Conservation (phyloP, 2,329 filamentous ascomycete genomes). For the Beauveria brongniartii region DNA sequence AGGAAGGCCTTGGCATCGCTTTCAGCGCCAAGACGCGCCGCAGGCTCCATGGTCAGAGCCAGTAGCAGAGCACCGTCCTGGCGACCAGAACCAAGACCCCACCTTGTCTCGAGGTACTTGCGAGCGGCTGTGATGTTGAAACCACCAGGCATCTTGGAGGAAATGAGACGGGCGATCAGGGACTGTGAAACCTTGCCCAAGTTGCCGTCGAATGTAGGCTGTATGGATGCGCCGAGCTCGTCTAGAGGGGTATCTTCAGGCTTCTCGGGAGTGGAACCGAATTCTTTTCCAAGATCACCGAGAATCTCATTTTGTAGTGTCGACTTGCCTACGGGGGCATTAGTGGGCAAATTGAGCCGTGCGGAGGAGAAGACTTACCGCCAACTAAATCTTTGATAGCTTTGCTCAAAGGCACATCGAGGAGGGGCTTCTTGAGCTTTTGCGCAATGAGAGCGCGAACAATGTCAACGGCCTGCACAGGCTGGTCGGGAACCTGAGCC, state of each 20-base stretch:
- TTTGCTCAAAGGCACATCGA: slow-evolving; percentile 86
- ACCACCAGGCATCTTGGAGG: slow-evolving; percentile 98
- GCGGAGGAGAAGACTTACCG: slow-evolving; percentile 51
- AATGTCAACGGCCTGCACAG: slow-evolving; percentile 83
- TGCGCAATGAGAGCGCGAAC: slow-evolving; percentile 85
- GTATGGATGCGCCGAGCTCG: slow-evolving; percentile 90
- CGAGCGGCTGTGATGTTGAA: slow-evolving; percentile 97
- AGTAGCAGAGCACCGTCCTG: slow-evolving; percentile 87
- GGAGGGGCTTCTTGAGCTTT: slow-evolving; percentile 90
- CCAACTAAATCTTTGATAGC: slow-evolving; percentile 98
- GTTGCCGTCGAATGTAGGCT: slow-evolving; percentile 97
- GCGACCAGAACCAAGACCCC: slow-evolving; percentile 77
- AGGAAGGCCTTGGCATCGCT: slow-evolving; percentile 87
- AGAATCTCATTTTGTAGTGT: slow-evolving; percentile 98
- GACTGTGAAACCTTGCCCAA: slow-evolving; percentile 94
- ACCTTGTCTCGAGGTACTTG: slow-evolving; percentile 91
- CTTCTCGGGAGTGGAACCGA: slow-evolving; percentile 95
- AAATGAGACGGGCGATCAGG: slow-evolving; percentile 87
- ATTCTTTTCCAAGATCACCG: slow-evolving; percentile 95
- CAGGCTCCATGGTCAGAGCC: slow-evolving; percentile 86
- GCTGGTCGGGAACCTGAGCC: slow-evolving; percentile 75
- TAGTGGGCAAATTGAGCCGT: not conserved
- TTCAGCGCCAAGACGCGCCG: slow-evolving; percentile 81
- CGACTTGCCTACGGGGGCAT: slow-evolving; percentile 65
- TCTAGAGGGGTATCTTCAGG: slow-evolving; percentile 95